Evolutionary conservation across 192 early-diverging fungal genomes (phyloP), one percentile per base, ranked within the genome.

Genomic region (Rhizoclosmatium globosum): DNA sequence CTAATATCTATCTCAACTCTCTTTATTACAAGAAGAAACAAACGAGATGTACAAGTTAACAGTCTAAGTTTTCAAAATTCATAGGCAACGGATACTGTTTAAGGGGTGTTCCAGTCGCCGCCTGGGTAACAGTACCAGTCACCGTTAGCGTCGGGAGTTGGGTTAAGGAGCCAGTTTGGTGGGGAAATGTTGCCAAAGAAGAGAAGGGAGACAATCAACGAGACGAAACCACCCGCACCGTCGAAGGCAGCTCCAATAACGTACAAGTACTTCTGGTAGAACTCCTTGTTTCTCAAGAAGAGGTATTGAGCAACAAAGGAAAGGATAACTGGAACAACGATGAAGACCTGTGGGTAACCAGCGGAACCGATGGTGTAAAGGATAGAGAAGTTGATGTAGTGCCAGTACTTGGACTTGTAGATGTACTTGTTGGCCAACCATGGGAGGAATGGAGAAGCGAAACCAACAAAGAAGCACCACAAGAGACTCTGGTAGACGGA

Each of bases 241-340:
- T 90, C 90, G 72, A 91, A 82, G 3, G 86, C 90, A 7, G 87
- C 83, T 3, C 82, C 83, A 17, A 90, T 83, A 7, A 91, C 86
- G 72, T 87, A 90, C n/a, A 86, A 84, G 58, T 84, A 89, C 48
- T 85, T 82, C 46, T 76, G 81, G 82, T 81, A 91, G 4, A 57
- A 61, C 31, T 79, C 79, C 39, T 84, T 47, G 19, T 79, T 71
- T 2, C 81, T 67, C 19, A 77, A 65, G 6, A 89, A 57, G 4
- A 91, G 17, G 31, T 71, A 79, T 76, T 90, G 82, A 71, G 87
- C 89, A 42, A 93, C 59, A 68, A 87, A 91, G 15, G 86, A 83
- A 39, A 87, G 47, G 23, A 79, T 50, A 47, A 83, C 38, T 41
- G 73, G 73, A 42, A 77, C 73, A 42, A 82, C 43, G n/a, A 82